Conservation (phyloP, 2,329 filamentous ascomycete genomes). For the Lachnellula hyalina region DNA sequence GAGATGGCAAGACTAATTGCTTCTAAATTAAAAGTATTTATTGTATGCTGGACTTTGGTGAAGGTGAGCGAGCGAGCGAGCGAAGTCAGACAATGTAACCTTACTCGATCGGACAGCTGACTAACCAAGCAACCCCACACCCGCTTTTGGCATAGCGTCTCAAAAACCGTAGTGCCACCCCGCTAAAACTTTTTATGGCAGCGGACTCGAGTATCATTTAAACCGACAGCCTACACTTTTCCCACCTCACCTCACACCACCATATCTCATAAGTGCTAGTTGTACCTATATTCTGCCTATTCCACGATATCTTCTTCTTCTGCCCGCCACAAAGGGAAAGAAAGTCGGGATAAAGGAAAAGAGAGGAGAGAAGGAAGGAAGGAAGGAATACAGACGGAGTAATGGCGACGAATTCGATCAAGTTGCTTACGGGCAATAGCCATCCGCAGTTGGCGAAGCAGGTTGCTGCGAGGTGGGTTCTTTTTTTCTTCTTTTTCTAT, state of each 20-base stretch:
- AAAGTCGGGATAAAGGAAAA: no score
- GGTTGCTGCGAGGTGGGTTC: constrained; percentile 37
- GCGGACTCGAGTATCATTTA: background rate
- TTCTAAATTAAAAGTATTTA: background rate
- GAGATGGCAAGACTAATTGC: background rate
- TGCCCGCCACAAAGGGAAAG: no score
- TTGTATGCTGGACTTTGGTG: background rate
- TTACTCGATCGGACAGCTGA: no score
- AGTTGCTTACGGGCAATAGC: constrained; percentile 70
- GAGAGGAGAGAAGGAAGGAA: background rate
- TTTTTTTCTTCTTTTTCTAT: background rate
- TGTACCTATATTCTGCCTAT: background rate
- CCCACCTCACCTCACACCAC: background rate
- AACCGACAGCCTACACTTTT: background rate
- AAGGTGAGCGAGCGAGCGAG: no score
- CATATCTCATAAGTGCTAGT: background rate
- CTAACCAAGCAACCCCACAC: no score
- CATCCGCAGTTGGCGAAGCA: constrained; percentile 66
- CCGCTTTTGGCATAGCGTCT: background rate
- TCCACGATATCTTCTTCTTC: no score
- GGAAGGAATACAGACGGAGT: background rate
- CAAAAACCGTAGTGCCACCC: background rate
- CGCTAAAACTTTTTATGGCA: background rate
- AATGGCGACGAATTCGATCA: constrained; percentile 71
- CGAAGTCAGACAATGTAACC: no score